phyloP scores from a whole-genome alignment of 106 monocot species.

The Alisma plantagoaquatica region DNA sequence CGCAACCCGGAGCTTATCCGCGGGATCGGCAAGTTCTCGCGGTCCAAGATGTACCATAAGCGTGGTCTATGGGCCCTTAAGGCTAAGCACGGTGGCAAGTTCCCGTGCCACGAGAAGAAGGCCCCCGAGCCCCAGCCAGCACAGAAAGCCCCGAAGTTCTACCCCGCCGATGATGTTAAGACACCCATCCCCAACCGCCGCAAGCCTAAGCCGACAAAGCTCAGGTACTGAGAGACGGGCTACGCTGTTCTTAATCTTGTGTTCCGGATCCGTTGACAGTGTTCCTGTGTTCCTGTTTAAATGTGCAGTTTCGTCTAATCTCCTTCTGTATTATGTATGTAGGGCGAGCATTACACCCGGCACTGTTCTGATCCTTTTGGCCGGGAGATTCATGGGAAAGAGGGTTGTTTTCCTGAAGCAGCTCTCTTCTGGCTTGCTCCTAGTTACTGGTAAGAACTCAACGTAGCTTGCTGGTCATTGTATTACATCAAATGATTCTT shows the following conservation, averaged over 20 bases:
- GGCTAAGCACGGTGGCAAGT: slow-evolving; percentile 44
- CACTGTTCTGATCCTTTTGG: slow-evolving; percentile 49
- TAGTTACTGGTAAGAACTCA: slow-evolving; percentile 16
- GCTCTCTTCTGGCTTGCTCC: slow-evolving; percentile 49
- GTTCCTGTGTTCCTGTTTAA: too few species aligned
- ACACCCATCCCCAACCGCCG: slow-evolving; percentile 32
- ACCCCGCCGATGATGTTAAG: slow-evolving; percentile 71
- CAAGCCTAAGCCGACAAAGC: slow-evolving; percentile 54
- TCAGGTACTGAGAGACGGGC: slow-evolving; percentile 31
- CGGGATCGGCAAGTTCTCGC: slow-evolving; percentile 19
- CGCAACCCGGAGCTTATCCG: slow-evolving; percentile 13
- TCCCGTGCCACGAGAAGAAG: slow-evolving; percentile 24
- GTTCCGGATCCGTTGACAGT: too few species aligned
- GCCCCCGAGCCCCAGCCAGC: slow-evolving; percentile 14
- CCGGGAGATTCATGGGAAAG: slow-evolving; percentile 59
- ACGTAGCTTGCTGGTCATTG: too few species aligned
- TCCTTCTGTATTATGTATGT: too few species aligned
- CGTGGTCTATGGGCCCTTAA: slow-evolving; percentile 58
- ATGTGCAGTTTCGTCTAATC: too few species aligned
- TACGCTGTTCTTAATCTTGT: too few species aligned
- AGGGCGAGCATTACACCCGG: slow-evolving; percentile 39
- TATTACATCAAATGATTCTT: too few species aligned
- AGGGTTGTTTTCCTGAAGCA: slow-evolving; percentile 65
- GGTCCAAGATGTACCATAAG: slow-evolving; percentile 29
- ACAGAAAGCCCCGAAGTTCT: slow-evolving; percentile 22